Evolutionary conservation across 1,284 basidiomycete genomes (phyloP), one percentile per base, ranked within the genome.

Genomic region (Mycosarcoma mackinlayi): DNA sequence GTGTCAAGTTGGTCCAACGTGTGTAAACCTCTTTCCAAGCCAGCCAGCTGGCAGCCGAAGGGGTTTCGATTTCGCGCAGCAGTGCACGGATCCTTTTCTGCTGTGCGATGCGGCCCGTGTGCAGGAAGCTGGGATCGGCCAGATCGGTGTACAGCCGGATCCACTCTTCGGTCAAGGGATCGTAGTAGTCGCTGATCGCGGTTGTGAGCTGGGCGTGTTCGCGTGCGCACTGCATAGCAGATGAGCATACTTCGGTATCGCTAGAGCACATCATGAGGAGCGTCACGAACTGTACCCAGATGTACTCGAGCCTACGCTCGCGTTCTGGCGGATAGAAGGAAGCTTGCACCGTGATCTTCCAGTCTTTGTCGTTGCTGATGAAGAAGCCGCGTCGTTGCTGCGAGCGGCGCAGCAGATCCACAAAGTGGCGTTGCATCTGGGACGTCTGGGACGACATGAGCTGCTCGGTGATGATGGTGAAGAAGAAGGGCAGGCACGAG

Each of bases 1-100:
- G 65, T 11, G 77, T 80, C 28, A 91, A 81, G 7, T 84, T 81
- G 25, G 85, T 83, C 89, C 90, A 90, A 53, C 89, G 84, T 83
- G 86, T 88, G 81, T 90, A 92, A 56, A 89, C 90, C 78, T 92
- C 91, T 69, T 89, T 86, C 92, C 92, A 93, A 2, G 91, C 89
- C 4, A 89, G 89, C 44, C 90, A 85, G 71, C 91, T 88, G 10
- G 88, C 87, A 1, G 88, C 86, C 24, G 87, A 87, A 9, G 90
- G 88, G 18, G 86, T 86, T 1, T 88, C 86, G 41, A 91, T 85
- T 53, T 88, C 83, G 5, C 90, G 87, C 53, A 92, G 80, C 34
- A 91, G 84, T 77, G 89, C 90, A 11, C 92, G 86, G 23, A 92
- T 87, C 3, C 91, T 87, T 81, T 91, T 93, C 84, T 93, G 92